Base-by-base conservation (phyloP, 2,329 filamentous ascomycete species). In the Madurella mycetomatis region DNA sequence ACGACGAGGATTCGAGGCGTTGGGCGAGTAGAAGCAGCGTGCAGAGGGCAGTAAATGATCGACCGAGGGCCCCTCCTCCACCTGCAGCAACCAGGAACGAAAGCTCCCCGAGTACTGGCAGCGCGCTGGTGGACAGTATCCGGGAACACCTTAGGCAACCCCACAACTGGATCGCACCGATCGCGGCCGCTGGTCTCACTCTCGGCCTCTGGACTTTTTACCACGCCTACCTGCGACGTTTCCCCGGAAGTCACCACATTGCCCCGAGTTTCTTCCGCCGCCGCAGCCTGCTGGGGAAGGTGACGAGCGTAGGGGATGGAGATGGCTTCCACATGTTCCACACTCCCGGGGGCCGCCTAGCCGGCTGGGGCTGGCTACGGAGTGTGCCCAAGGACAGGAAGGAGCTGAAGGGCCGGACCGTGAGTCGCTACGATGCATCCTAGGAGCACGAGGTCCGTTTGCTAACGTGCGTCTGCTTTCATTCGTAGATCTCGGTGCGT, bases 261-360 rank as follows among this genome's bases (percentile, higher is more conserved):
- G 83, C 84, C 46, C 87, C 90, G 2, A 75, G 77, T 11, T 87
- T 86, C 67, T 92, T 92, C 67, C 83, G 88, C 44, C 84, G 77
- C 57, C 81, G 88, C 63, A 92, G 83, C 62, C 67, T 99, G 41
- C 87, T 92, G 63, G 94, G 94, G 13, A 82, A 81, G 58, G 94
- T 97, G 41, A 96, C 92, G 12, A 91, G 88, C 63, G 94, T 99
- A 19, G 94, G 95, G 41, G 94, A 99, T 77, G 95, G 91, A 4
- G 94, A 99, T 71, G 92, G 92, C 68, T 96, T 99, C 70, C 87
- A 94, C 63, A 70, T 99, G 46, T 99, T 87, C 69, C 94, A 99
- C 70, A 97, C 91, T 0, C 94, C 94, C 0, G 92, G 92, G n/a
- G 94, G 94, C 11, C 80, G 85, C 61, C 71, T 92, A 49, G 80